These are phyloP conservation scores for Xylaria hypoxylon DNA, from an alignment of 2,329 filamentous ascomycete genomes.

Conservation along the genomic window DNA sequence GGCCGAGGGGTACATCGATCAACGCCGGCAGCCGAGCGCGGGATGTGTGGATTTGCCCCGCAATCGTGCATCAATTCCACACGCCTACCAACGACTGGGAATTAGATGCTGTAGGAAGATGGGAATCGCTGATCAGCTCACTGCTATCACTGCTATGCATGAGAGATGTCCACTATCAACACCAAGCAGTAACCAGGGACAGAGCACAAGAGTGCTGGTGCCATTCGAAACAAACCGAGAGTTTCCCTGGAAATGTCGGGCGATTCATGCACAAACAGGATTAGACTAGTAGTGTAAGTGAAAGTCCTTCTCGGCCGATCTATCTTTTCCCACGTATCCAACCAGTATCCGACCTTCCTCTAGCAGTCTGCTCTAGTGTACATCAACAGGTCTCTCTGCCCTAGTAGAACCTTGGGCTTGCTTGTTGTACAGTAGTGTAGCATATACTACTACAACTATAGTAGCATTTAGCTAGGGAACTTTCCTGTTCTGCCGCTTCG, in stretches of 20 bases:
- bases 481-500: conserved; percentile 7
- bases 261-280: neutral
- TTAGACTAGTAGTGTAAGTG: neutral
- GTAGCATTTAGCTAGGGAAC: neutral
- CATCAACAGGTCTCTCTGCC: neutral
- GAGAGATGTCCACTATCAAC: neutral
- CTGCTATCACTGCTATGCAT: neutral
- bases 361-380: neutral
- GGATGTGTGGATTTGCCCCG: conserved; percentile 18
- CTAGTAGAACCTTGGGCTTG: neutral
- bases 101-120: conserved; percentile 6
- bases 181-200: conserved; percentile 13
- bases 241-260: neutral
- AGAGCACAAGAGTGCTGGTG: conserved; percentile 9
- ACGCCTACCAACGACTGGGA: neutral
- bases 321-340: conserved; percentile 5
- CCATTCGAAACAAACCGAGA: conserved; percentile 6
- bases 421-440: neutral
- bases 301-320: conserved; percentile 10
- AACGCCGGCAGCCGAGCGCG: conserved; percentile 21
- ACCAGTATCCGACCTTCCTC: neutral
- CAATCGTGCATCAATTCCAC: conserved; percentile 15
- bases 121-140: conserved; percentile 24
- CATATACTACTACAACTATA: conserved; percentile 1
- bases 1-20: conserved; percentile 22